Conservation (phyloP, 208 protist species). For the Acanthamoeba culbertsoni region DNA sequence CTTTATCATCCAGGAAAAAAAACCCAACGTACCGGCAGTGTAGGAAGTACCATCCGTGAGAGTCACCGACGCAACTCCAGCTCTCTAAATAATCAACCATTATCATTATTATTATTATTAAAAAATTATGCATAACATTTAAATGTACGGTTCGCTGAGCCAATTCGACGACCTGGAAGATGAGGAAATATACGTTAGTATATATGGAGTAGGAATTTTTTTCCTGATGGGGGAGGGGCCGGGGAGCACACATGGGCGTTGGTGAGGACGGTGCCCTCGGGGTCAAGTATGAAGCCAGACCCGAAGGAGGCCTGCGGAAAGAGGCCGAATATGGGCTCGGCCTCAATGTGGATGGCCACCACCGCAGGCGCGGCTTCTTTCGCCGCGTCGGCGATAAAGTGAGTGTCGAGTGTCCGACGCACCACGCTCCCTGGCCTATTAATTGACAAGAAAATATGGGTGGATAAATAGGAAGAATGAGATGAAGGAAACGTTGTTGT, state of each 20-base stretch:
- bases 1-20: too few relatives aligned
- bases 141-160: neutral
- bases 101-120: too few relatives aligned
- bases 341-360: conserved; percentile 1
- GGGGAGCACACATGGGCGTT: neutral
- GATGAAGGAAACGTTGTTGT: neutral
- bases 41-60: neutral
- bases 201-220: too few relatives aligned
- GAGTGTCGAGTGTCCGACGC: neutral
- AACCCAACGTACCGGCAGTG: neutral
- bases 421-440: neutral
- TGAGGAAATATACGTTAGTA: neutral
- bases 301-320: neutral
- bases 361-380: neutral
- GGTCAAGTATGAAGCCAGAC: neutral
- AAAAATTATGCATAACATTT: neutral
- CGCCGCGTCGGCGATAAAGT: neutral
- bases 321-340: neutral
- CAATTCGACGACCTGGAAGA: neutral
- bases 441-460: too few relatives aligned
- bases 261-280: neutral
- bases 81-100: neutral
- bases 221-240: neutral
- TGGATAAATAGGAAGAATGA: too few relatives aligned
- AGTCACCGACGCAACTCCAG: neutral